A percentile compares a stretch with the other conserved stretches of the same genome.
Evolutionary conservation across 305 asterid genomes (phyloP).

Genomic region (Lippia alba): DNA sequence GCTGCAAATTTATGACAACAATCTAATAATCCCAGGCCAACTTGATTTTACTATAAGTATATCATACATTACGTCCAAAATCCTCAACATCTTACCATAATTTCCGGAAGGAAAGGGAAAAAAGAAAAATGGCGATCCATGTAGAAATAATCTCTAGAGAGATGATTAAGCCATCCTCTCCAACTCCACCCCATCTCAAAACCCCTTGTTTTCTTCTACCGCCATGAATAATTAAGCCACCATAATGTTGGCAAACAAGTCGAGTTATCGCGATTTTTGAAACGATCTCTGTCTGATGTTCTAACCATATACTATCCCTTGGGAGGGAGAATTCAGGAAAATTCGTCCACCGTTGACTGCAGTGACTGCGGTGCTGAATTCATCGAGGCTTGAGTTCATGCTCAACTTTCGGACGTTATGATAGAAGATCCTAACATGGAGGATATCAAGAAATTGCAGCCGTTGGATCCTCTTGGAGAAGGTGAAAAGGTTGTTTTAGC

Average conservation of each 20-base stretch:
- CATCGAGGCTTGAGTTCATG: background rate
- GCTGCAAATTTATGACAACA: too few species aligned
- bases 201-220: constrained; percentile 28
- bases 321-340: constrained; percentile 34
- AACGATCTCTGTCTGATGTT: constrained; percentile 36
- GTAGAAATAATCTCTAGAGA: constrained; percentile 35
- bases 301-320: constrained; percentile 44
- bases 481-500: background rate
- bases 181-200: constrained; percentile 35
- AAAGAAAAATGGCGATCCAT: constrained; percentile 2
- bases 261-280: constrained; percentile 19
- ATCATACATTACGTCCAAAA: too few species aligned
- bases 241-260: background rate
- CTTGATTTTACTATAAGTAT: too few species aligned
- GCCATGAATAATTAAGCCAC: background rate
- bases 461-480: background rate
- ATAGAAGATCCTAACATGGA: background rate
- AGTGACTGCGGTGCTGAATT: background rate
- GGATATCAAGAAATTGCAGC: background rate
- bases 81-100: too few species aligned
- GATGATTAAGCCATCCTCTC: constrained; percentile 35
- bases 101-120: too few species aligned
- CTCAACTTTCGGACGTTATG: background rate
- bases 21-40: too few species aligned
- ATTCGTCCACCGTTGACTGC: background rate